phyloP scores from a whole-genome alignment of 257 asterid genomes.

The Solanum neorickii region DNA sequence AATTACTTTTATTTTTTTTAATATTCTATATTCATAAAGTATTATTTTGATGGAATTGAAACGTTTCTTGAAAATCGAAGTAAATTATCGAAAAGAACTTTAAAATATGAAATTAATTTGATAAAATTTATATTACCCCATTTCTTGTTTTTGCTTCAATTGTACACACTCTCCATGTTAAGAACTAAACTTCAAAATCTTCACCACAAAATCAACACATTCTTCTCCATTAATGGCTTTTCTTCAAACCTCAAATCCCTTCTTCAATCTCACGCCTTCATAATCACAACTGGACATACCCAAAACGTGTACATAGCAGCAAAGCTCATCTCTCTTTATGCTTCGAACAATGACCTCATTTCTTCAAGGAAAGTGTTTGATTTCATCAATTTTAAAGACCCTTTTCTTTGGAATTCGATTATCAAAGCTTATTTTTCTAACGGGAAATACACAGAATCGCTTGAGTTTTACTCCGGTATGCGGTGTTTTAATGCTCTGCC shows the following conservation, averaged over 20 bases:
- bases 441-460: conserved; percentile 26
- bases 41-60: too few species aligned
- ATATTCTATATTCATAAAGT: too few species aligned
- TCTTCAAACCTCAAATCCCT: conserved; percentile 18
- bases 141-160: neutral
- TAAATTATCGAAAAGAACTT: too few species aligned
- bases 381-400: conserved; percentile 30
- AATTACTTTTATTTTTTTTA: too few species aligned
- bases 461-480: conserved; percentile 41
- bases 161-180: conserved; percentile 16
- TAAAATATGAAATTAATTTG: too few species aligned
- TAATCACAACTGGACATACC: conserved; percentile 38
- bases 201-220: conserved; percentile 10
- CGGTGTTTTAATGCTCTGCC: conserved; percentile 22
- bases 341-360: conserved; percentile 31
- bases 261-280: conserved; percentile 35
- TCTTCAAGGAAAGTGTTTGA: conserved; percentile 40
- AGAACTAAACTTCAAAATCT: conserved; percentile 15
- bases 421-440: conserved; percentile 65
- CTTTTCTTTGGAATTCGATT: conserved; percentile 66
- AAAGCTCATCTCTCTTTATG: conserved; percentile 58
- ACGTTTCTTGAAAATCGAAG: too few species aligned
- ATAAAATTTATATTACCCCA: neutral
- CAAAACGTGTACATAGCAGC: conserved; percentile 49
- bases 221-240: conserved; percentile 23